Evolutionary conservation across 176 grass and related monocot species (phyloP), one percentile per base, ranked within the genome.

Genomic region (Eragrostis nindensis): DNA sequence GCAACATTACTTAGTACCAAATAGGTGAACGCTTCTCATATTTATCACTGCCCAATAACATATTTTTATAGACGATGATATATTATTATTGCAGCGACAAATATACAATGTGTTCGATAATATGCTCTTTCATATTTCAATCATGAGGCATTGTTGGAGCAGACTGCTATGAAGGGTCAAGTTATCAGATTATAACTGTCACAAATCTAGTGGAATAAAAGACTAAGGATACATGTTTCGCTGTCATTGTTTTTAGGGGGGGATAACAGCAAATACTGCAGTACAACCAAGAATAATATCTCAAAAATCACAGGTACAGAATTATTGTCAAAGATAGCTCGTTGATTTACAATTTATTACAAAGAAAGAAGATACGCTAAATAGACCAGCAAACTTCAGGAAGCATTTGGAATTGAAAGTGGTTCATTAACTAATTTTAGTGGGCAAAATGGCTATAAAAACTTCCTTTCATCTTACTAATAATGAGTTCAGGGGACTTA

Each of bases 401-500:
- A 70, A 3, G 16, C 1, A 50, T 68, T 74, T 24, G 36, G 44
- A 52, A 71, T 32, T 76, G 0, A 0, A 77, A 65, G 36, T 77
- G 21, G 15, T 63, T 82, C 57, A 22, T 67, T 66, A 63, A 52
- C 29, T 48, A 47, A 73, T 32, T 67, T 57, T 22, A 45, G 38
- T 59, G 4, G 24, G 18, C 4, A 47, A 62, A 78, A 71, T 5
- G 17, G 19, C 15, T 73, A 70, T 43, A 62, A 56, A 77, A 83
- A 27, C 9, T 29, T 69, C 41, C 22, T 42, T 79, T 72, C 62
- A 68, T 84, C 26, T 66, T 47, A 29, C 27, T 66, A 71, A 48
- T 40, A 77, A 72, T 44, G 45, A 70, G 6, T 65, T 6, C 3
- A 70, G 78, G 59, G 29, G 73, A 84, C 88, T 95, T 90, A 95